These are phyloP conservation scores for Bruguiera sexangula DNA, from an alignment of 345 rosid genomes.

Conservation along the genomic window DNA sequence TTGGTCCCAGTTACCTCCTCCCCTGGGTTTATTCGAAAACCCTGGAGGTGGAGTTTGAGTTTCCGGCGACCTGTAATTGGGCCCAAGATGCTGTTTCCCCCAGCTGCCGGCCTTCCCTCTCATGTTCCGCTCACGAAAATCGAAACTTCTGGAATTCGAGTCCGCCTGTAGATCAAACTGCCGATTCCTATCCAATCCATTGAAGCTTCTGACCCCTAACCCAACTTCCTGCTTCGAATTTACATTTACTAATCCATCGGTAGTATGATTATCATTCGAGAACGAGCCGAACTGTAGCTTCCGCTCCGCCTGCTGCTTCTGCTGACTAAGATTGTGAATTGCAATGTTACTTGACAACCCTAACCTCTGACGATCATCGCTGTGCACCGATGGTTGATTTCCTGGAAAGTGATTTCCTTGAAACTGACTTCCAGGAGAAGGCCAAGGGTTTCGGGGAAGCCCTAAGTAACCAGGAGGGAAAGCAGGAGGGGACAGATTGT, in stretches of 20 bases:
- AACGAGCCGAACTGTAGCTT: conserved; percentile 62
- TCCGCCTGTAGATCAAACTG: conserved; percentile 28
- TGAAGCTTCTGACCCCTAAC: conserved; percentile 18
- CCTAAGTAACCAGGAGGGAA: conserved; percentile 45
- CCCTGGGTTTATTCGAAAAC: conserved; percentile 35
- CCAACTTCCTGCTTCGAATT: conserved; percentile 30
- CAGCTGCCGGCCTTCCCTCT: conserved; percentile 23
- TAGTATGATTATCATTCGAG: conserved; percentile 38
- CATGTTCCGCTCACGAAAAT: conserved; percentile 26
- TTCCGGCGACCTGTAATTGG: conserved; percentile 32
- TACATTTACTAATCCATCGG: conserved; percentile 31
- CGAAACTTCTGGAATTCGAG: conserved; percentile 32
- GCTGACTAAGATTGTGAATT: conserved; percentile 36
- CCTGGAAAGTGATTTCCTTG: conserved; percentile 20
- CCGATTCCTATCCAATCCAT: conserved; percentile 33
- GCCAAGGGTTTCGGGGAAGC: conserved; percentile 43
- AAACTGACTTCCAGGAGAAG: conserved; percentile 24
- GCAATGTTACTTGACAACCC: conserved; percentile 42
- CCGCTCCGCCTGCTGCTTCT: conserved; percentile 31
- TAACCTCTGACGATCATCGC: conserved; percentile 48
- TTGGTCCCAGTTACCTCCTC: conserved; percentile 30
- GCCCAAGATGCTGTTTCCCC: conserved; percentile 41
- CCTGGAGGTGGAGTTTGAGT: conserved; percentile 37
- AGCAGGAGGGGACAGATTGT: conserved; percentile 32
- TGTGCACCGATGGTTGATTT: conserved; percentile 30